Base-by-base conservation (phyloP, 1,139 yeast species). In the Kazachstania sp. region DNA sequence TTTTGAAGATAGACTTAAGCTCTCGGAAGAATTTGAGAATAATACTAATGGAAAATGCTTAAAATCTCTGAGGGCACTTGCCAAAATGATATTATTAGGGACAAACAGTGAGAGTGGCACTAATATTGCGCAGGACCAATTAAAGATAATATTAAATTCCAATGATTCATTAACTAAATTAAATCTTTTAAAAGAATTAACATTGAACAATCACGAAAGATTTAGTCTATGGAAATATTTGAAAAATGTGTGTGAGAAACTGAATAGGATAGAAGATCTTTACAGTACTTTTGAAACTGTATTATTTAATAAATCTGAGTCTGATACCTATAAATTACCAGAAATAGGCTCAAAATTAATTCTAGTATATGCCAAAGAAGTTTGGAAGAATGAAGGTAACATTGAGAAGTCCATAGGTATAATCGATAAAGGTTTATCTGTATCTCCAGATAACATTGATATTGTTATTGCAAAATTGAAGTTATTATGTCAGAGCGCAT, bases 401-500 rank as follows among this genome's bases (percentile, higher is more conserved):
- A 58, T 74, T 1, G 64, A 58, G 0, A 72, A 70, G 1, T 86
- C 95, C 0, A 69, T 83, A 47, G 57, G 60, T 0, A 74, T 86
- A 1, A 65, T 87, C 6, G 59, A 67, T 3, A 64, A 70, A 11
- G 84, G 85, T 0, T 63, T 76, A 40, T 58, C 68, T 4, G 49
- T 59, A 12, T 62, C 71, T 26, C 77, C 81, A 0, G 54, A 67
- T 0, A 72, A 70, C 50, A 81, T 78, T 51, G 76, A 73, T 19
- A 64, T 87, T 6, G 83, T 90, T 87, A 67, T 82, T 42, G 94
- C 94, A 0, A 74, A 81, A 16, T 70, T 84, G 23, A 82, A 85
- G 53, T 66, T 87, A 37, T 86, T 85, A 50, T 67, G 67, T 37
- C 74, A 69, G 40, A 70, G 67, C 19, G 57, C 58, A 7, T 60